phyloP scores from a whole-genome alignment of 1,139 yeast genomes.

The Blastobotrys ciferrii region DNA sequence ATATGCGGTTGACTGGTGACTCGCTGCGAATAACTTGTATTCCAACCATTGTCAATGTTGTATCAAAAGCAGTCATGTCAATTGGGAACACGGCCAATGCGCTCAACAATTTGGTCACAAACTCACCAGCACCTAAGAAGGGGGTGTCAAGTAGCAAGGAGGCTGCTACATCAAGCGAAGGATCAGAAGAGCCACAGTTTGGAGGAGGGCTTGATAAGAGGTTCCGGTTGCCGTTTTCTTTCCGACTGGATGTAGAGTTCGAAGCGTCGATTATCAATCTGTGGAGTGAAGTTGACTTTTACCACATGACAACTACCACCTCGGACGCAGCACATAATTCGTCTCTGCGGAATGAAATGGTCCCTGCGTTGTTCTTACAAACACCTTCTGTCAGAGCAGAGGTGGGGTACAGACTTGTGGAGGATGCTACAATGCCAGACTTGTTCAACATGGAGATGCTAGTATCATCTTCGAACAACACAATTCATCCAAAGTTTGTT shows the following conservation, averaged over 20 bases:
- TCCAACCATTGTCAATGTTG: conserved; percentile 34
- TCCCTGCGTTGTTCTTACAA: conserved; percentile 59
- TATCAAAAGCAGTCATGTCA: conserved; percentile 23
- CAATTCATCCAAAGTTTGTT: conserved; percentile 68
- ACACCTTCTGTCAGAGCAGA: conserved; percentile 75
- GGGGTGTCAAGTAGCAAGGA: background rate
- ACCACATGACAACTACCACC: conserved; percentile 6
- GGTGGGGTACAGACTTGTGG: conserved; percentile 42
- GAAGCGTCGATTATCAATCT: conserved; percentile 31
- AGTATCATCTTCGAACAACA: conserved; percentile 73
- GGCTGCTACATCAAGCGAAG: background rate
- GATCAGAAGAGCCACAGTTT: background rate
- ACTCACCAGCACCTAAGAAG: conserved; percentile 7
- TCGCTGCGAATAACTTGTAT: conserved; percentile 32
- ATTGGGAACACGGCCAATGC: conserved; percentile 11
- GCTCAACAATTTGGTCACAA: conserved; percentile 11
- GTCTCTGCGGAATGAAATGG: background rate
- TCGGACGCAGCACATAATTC: conserved; percentile 2
- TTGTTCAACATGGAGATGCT: conserved; percentile 52
- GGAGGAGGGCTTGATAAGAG: conserved; percentile 12
- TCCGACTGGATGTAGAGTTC: conserved; percentile 26
- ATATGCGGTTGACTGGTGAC: conserved; percentile 32
- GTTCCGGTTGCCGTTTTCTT: conserved; percentile 28
- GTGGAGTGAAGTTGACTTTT: conserved; percentile 29
- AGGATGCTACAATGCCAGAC: conserved; percentile 41